Base-by-base conservation (phyloP, 805 yeast species). In the Soucietia sequanensis region DNA sequence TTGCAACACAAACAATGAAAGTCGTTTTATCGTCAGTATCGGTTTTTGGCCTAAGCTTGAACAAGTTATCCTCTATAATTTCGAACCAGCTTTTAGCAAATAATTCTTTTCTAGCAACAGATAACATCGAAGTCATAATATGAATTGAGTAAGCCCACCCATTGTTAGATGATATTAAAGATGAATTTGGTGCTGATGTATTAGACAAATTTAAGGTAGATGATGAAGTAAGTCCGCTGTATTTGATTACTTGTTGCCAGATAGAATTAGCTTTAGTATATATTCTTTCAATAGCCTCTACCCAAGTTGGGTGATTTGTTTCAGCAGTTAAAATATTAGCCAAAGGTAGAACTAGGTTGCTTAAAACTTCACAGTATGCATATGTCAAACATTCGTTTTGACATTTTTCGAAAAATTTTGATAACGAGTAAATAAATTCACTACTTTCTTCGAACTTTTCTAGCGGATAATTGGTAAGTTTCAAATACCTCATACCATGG, bases 271-370 rank as follows among this genome's bases (percentile, higher is more conserved):
- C 66, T 37, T 72, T 76, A 11, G 68, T 58, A 54, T 75, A 80
- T 10, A 91, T 77, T 13, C 69, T 62, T 15, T 75, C 74, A 35
- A 88, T 76, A 0, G 96, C 93, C 26, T 80, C 85, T 0, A 82
- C 80, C 99, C 99, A 93, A 1, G 84, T 79, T 3, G 99, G 99
- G 56, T 91, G 95, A 51, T 93, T 91, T 0, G 88, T 90, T 54
- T 93, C 99, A 0, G 96, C 98, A 0, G 96, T 87, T 21, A 90
- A 70, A 1, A 80, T 70, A 6, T 87, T 91, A 0, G 97, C 95
- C 16, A 93, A 58, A 0, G 97, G 95, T 26, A 88, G 62, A 2
- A 93, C 61, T 17, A 93, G 71, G 34, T 78, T 81, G 37, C 83
- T 74, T 25, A 90, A 68, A 1, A 88, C 95, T 44, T 88, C 95